Evolutionary conservation across 2,329 filamentous ascomycete genomes (phyloP).

Genomic region (Paraphaeosphaeria minitans): DNA sequence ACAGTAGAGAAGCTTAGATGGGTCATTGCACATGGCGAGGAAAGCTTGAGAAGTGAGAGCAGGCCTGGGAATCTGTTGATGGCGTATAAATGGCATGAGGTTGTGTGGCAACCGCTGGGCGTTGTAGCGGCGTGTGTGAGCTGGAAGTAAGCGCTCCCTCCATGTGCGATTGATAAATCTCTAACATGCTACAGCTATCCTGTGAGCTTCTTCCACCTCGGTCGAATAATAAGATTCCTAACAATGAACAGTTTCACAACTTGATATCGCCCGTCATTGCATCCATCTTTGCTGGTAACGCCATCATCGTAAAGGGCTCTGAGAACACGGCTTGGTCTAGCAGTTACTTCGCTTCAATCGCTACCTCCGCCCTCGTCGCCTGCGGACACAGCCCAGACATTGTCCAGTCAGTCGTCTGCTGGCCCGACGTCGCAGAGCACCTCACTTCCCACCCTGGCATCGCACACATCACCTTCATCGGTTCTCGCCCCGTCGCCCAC

Average conservation of each 20-base stretch:
- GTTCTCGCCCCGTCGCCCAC: constrained; percentile 83
- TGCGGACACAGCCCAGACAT: constrained; percentile 84
- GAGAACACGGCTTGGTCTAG: constrained; percentile 96
- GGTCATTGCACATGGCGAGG: constrained; percentile 90
- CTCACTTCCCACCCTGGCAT: constrained; percentile 85
- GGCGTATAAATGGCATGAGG: constrained; percentile 92
- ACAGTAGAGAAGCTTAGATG: constrained; percentile 93
- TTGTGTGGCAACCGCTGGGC: constrained; percentile 88
- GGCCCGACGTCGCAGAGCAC: constrained; percentile 79
- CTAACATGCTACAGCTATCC: constrained; percentile 45
- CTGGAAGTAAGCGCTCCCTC: constrained; percentile 75
- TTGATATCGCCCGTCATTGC: constrained; percentile 89
- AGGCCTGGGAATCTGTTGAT: constrained; percentile 91
- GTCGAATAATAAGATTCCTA: neutral
- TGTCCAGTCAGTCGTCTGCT: constrained; percentile 84
- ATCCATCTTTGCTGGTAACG: constrained; percentile 88
- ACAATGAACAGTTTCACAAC: constrained; percentile 79
- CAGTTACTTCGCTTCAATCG: constrained; percentile 78
- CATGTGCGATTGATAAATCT: neutral
- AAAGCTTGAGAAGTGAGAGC: constrained; percentile 70
- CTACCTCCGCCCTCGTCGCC: constrained; percentile 75
- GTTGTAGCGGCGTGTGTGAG: constrained; percentile 91
- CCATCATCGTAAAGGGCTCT: constrained; percentile 89
- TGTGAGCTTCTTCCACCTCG: constrained; percentile 31
- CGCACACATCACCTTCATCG: constrained; percentile 93